These are phyloP conservation scores for Byssoonygena ceratinophila DNA, from an alignment of 2,329 filamentous ascomycete species.

Conservation along the genomic window DNA sequence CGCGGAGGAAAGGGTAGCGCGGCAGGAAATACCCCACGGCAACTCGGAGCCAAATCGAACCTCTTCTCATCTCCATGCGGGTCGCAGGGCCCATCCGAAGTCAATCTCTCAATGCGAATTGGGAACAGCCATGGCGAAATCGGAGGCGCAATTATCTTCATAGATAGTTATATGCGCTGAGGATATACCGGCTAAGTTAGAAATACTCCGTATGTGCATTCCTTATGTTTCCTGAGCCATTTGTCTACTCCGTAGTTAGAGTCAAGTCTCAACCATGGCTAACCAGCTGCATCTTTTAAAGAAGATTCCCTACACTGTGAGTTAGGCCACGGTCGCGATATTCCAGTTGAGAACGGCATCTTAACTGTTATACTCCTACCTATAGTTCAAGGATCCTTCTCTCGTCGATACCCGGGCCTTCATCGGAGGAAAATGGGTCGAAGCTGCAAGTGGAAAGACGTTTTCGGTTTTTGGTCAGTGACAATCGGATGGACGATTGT, in stretches of 20 bases:
- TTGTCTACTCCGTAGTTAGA: not conserved
- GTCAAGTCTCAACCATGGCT: not conserved
- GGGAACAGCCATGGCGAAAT: not conserved
- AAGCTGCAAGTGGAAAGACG: conserved; percentile 6
- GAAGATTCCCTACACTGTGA: conserved; percentile 9
- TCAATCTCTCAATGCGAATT: not conserved
- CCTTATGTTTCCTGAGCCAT: not conserved
- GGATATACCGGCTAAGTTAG: not conserved
- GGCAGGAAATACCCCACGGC: not conserved
- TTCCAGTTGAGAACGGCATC: not conserved
- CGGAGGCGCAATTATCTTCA: not conserved
- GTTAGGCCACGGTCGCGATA: not conserved
- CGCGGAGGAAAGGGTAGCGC: too few relatives aligned
- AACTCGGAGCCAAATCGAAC: not conserved
- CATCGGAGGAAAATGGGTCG: conserved; percentile 13
- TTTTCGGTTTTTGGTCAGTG: conserved; percentile 10
- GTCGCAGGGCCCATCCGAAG: not conserved
- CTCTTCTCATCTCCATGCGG: not conserved
- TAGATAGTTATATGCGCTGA: not conserved
- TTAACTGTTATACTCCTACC: not conserved
- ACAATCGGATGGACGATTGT: not conserved
- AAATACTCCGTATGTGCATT: not conserved
- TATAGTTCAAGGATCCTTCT: conserved; percentile 13
- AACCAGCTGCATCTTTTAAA: conserved; percentile 3
- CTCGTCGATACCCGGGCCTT: conserved; percentile 13